Base-by-base conservation (phyloP, 257 asterid genomes). In the Eustoma russellianum region DNA sequence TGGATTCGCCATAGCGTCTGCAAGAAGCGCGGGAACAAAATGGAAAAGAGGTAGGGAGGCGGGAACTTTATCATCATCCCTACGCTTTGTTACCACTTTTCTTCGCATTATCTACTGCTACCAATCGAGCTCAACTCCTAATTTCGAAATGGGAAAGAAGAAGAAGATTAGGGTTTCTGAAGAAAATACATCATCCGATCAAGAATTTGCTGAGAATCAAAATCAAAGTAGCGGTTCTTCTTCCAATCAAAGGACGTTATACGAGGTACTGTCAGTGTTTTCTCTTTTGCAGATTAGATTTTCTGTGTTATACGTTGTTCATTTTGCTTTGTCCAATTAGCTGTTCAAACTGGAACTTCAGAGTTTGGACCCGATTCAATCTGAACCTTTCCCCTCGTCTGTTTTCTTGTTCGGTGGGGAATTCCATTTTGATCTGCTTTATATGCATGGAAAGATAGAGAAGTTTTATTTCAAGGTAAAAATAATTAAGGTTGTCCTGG, bases 131-230 rank as follows among this genome's bases (percentile, higher is more conserved):
- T 38, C 43, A 38, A 38, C 43, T 38, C 43, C 17, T 54, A 19
- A 49, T 50, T 59, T 10, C 5, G 55, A 57, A 53, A 88, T 88
- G 97, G 88, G 91, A 17, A 82, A 69, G 77, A 68, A 62, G 33
- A 75, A 76, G 49, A 82, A 72, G 59, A 46, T 79, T 78, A 77
- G 86, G 93, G 82, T 71, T 82, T 56, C 80, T 0, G 79, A 74
- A 69, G 83, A 79, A 50, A 50, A 64, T 18, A 8, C 60, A 3
- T 77, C 72, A 54, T 79, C 69, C 6, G 81, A 82, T 56, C 73
- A 72, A 33, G 83, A 73, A 56, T 76, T 68, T 59, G 24, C 55
- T 41, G 83, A 72, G 19, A 72, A 59, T 59, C 68, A 59, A 44
- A 73, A 60, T 35, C 19, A 52, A 38, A 28, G 52, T 19, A 10